Evolutionary conservation across 371 early-diverging fungal genomes (phyloP), one percentile per base, ranked within the genome.

Genomic region (Mucor lusitanicus): DNA sequence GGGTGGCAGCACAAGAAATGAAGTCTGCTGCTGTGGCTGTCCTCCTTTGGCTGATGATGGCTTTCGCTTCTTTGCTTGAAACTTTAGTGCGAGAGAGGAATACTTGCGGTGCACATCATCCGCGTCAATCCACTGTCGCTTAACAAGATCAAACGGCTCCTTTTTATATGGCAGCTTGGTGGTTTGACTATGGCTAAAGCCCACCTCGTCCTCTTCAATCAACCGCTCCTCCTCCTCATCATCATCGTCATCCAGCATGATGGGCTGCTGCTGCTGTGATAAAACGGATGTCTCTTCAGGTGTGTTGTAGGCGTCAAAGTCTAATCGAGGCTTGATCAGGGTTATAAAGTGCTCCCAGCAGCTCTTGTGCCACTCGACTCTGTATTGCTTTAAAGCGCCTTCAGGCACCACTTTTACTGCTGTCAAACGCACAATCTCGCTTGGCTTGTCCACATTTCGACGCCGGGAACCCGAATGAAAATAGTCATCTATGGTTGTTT

Each of bases 121-220:
- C 1, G 71, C 62, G 25, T 68, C 35, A 2, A 74, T 63, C 74
- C 74, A 74, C 32, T 74, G 74, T 32, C 74, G 56, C 23, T 70
- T 68, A 0, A 71, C 57, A 23, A 48, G 32, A 5, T 59, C 21
- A 21, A 54, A n/a, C 37, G 54, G 35, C 28, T 12, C 35, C 6
- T 21, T 28, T 27, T 46, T 33, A 5, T 4, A 23, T 7, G 19
- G 5, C 25, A 7, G 6, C 0, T 8, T 54, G n/a, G n/a, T n/a
- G n/a, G n/a, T n/a, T 33, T 59, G 53, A 5, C 25, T 6, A 15
- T 54, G 56, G 9, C 23, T 30, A 1, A 2, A 11, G 53, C 25
- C 23, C 50, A 5, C 12, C 12, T 61, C 30, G 4, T 59, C 50
- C 30, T 46, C 17, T 2, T 32, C 23, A 11, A n/a, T n/a, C n/a